Base-by-base conservation (phyloP, 306 rosid species). In the Dryas alaskensis region DNA sequence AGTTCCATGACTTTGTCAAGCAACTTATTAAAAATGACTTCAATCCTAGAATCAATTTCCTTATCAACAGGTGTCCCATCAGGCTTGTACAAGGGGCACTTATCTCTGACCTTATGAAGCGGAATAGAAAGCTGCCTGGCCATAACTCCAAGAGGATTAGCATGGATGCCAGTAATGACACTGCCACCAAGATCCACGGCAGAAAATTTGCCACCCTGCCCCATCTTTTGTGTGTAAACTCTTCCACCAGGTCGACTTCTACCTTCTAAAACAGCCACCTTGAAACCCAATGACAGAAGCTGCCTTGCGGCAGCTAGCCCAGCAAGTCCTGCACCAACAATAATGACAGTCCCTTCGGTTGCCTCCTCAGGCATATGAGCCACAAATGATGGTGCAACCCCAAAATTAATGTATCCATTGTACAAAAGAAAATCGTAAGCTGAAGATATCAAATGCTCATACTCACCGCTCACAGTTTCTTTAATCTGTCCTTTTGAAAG, bases 281-380 rank as follows among this genome's bases (percentile, higher is more conserved):
- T 94, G 78, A 84, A 91, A 48, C 98, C 97, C 69, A 89, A 94
- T 3, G 90, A 87, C 81, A 91, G 31, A 54, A 94, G 95, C 77
- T 94, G 98, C 83, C 97, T 87, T 2, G 98, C 98, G 0, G 98
- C 97, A 1, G 98, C 96, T 69, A 94, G 72, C 8, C 98, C 96
- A 22, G 98, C 91, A 62, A 94, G 92, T 42, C 98, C 98, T 50
- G 97, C 97, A 43, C 98, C 98, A 10, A 94, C 62, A 77, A 94
- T 75, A 70, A 94, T 67, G 57, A 88, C 92, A 75, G 87, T 79
- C 66, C 90, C 98, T 79, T 89, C 94, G 42, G 62, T 80, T 45
- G 85, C 65, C 82, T 94, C 97, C 73, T 73, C 82, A 5, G 92
- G 86, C 65, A 88, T 69, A 70, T 79, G 87, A 60, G 92, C 76